phyloP scores from a whole-genome alignment of 2,329 filamentous ascomycete species.

The Apiospora arundinis region DNA sequence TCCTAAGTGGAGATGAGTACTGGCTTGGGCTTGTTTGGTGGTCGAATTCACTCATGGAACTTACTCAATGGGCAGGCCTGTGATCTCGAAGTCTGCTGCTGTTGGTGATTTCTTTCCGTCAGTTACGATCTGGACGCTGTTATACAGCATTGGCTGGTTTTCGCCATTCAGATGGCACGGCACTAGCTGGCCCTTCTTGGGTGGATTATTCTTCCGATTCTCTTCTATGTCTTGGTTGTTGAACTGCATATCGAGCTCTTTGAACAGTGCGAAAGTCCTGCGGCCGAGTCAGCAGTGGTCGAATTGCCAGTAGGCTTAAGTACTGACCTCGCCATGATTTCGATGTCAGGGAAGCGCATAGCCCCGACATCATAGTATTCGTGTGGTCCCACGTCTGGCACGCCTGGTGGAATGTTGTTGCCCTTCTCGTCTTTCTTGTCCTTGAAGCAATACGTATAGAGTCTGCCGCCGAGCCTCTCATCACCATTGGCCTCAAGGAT shows the following conservation, averaged over 20 bases:
- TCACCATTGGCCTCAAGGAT: conserved; percentile 30
- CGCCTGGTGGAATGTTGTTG: neutral
- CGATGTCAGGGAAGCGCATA: conserved; percentile 33
- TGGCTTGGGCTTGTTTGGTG: too few species aligned
- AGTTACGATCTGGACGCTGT: neutral
- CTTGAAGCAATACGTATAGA: conserved; percentile 32
- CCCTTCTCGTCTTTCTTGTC: neutral
- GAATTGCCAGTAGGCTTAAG: neutral
- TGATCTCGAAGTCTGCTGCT: conserved; percentile 17
- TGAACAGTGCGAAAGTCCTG: conserved; percentile 13
- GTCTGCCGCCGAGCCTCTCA: conserved; percentile 28
- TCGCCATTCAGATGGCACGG: neutral
- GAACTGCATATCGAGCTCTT: neutral
- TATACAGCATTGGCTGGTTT: neutral
- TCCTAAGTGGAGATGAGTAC: neutral
- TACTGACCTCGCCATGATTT: conserved; percentile 28
- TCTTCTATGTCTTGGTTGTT: neutral
- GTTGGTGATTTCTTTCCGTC: neutral
- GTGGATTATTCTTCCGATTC: neutral
- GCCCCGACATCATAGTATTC: conserved; percentile 35
- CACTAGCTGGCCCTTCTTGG: neutral
- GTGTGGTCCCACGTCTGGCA: conserved; percentile 18
- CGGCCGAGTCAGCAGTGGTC: conserved; percentile 23
- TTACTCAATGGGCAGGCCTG: neutral
- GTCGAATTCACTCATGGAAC: neutral